Base-by-base conservation (phyloP, 495 filamentous ascomycete species). In the Talaromyces adpressus region DNA sequence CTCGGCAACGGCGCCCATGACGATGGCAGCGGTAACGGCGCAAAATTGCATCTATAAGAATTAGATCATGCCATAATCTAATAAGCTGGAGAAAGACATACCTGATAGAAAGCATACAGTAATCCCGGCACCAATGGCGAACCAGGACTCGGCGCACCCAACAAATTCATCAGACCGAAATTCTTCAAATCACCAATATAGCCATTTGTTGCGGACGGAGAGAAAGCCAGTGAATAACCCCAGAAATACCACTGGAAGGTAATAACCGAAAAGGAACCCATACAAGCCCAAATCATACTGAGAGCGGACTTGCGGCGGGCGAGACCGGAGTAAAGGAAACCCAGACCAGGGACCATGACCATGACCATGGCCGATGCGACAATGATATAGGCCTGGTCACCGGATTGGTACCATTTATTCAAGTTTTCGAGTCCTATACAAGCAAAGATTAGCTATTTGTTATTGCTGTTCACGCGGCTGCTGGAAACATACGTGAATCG, bases 331-430 rank as follows among this genome's bases (percentile, higher is more conserved):
- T 87, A 86, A 14, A 89, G 78, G 73, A 90, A 90, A 39, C 85
- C 87, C 45, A 91, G 85, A 67, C 87, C 89, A 27, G 87, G 86
- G 54, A 89, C 79, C 92, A 97, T 97, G 77, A 96, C 75, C 77
- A 98, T 75, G 59, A 98, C 94, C 94, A 98, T 97, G 69, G 90
- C 93, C 61, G 93, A 87, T 54, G 91, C 82, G 45, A 98, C 79
- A 69, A 98, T 84, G 75, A 98, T 97, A 79, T 92, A 98, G 73
- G 91, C 90, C 75, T 85, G 81, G 68, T 91, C 89, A 62, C 89
- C 89, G 11, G 86, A 75, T 63, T 84, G 72, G 69, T 78, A 89
- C 91, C 92, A 93, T 87, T 93, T 92, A 80, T 96, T 97, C 67
- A 95, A 69, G 75, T 92, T 92, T 70, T 91, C 88, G 69, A 70